Conservation (phyloP, 352 stramenopile species). For the Phytopythium litorale region DNA sequence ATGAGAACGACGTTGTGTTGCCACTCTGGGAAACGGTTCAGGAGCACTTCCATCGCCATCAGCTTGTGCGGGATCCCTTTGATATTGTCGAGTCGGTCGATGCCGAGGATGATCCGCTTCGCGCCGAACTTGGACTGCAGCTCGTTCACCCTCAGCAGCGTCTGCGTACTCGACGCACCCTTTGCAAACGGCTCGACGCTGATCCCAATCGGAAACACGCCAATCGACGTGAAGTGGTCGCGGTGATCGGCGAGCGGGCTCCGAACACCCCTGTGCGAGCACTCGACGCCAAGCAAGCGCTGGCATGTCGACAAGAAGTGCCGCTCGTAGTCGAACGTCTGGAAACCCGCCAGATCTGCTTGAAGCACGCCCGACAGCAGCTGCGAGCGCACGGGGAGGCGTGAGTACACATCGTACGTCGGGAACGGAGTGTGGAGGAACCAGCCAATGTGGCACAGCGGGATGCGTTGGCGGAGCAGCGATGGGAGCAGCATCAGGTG, state of each 20-base stretch:
- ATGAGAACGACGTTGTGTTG: constrained; percentile 94
- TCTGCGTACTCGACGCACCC: constrained; percentile 45
- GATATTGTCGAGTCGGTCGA: constrained; percentile 86
- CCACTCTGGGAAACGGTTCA: constrained; percentile 89
- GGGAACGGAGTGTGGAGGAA: constrained; percentile 90
- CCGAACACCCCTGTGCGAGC: constrained; percentile 71
- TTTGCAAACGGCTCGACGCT: constrained; percentile 78
- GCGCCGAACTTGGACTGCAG: constrained; percentile 73
- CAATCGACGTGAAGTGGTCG: constrained; percentile 87
- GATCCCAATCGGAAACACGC: constrained; percentile 87
- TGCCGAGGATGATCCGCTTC: constrained; percentile 80
- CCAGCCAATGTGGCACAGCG: constrained; percentile 75
- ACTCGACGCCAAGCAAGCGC: constrained; percentile 65
- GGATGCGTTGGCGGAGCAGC: constrained; percentile 73
- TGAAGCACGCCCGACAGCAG: constrained; percentile 76
- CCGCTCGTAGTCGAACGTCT: constrained; percentile 90
- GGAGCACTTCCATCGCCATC: constrained; percentile 80
- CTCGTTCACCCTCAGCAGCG: constrained; percentile 63
- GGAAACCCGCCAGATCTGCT: constrained; percentile 82
- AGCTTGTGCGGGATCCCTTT: constrained; percentile 90
- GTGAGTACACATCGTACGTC: constrained; percentile 81
- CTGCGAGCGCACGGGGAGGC: constrained; percentile 73
- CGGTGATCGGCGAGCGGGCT: constrained; percentile 50
- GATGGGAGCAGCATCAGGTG: constrained; percentile 88
- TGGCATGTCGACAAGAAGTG: constrained; percentile 86